These are phyloP conservation scores for Chlamydomonas eustigma DNA, from an alignment of 139 green algal species.

Conservation along the genomic window DNA sequence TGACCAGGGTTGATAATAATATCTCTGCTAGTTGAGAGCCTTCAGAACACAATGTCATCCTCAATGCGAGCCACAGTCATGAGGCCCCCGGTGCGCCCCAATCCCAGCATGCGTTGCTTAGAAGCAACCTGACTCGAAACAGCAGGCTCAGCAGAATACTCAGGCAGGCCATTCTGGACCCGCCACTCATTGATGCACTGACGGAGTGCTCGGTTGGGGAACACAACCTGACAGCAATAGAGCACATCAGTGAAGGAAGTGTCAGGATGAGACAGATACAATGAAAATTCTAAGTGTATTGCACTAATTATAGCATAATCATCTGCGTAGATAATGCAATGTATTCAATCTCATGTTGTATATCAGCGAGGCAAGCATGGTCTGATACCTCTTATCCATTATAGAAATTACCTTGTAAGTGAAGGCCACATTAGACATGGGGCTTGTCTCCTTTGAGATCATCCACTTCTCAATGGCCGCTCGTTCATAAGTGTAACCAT, in stretches of 20 bases:
- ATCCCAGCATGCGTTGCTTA: not conserved
- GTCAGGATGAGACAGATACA: too few relatives aligned
- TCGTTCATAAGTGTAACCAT: constrained; percentile 60
- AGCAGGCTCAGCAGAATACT: not conserved
- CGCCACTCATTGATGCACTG: constrained; percentile 6
- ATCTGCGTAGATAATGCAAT: too few relatives aligned
- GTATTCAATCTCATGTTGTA: too few relatives aligned
- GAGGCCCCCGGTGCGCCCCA: not conserved
- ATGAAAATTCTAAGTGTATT: too few relatives aligned
- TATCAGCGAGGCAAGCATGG: too few relatives aligned
- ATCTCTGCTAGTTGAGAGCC: not conserved
- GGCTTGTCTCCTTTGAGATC: constrained; percentile 28
- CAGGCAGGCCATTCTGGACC: not conserved
- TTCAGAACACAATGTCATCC: not conserved
- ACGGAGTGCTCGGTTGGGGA: not conserved
- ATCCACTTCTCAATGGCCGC: constrained; percentile 59
- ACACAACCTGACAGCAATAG: too few relatives aligned
- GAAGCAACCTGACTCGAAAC: not conserved
- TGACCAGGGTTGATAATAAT: not conserved
- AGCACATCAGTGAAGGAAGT: too few relatives aligned
- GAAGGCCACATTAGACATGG: constrained; percentile 58
- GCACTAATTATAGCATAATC: too few relatives aligned
- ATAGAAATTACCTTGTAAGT: constrained; percentile 20
- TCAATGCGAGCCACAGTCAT: not conserved
- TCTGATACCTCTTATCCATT: too few relatives aligned